These are phyloP conservation scores for Leccinum olivaceopallidum DNA, from an alignment of 768 basidiomycete species.

Conservation along the genomic window DNA sequence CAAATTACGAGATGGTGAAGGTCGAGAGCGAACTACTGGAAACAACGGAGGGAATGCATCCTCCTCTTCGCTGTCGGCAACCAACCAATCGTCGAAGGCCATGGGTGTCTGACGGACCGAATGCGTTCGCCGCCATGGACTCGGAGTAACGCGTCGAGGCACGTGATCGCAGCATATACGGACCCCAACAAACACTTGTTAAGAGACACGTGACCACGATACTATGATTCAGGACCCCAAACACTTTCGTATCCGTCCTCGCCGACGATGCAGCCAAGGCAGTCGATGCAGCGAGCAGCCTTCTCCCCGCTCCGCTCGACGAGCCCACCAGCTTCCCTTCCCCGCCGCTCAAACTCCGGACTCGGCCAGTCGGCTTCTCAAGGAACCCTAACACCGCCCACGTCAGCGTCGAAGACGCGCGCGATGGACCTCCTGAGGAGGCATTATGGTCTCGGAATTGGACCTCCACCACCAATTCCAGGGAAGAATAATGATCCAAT, in stretches of 20 bases:
- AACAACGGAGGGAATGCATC: constrained; percentile 1
- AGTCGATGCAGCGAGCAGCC: constrained; percentile 35
- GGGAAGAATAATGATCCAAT: constrained; percentile 70
- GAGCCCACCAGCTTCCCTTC: constrained; percentile 33
- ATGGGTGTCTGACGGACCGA: constrained; percentile 9
- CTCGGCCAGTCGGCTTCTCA: constrained; percentile 26
- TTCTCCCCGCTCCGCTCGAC: constrained; percentile 48
- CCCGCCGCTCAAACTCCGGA: constrained; percentile 17
- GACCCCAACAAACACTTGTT: neutral
- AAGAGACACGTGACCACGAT: neutral
- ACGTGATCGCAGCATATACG: constrained; percentile 28
- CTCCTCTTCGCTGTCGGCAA: constrained; percentile 51
- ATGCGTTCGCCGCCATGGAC: neutral
- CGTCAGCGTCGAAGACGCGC: constrained; percentile 45
- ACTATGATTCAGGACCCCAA: too few species aligned
- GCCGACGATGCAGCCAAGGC: constrained; percentile 20
- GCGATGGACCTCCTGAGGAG: constrained; percentile 80
- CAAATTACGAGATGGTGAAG: neutral
- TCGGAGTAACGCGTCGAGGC: constrained; percentile 7
- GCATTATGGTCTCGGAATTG: constrained; percentile 85
- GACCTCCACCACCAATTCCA: constrained; percentile 60
- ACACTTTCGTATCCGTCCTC: constrained; percentile 5
- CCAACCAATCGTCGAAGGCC: constrained; percentile 40
- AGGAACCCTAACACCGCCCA: constrained; percentile 29
- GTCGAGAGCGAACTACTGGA: neutral